phyloP scores from a whole-genome alignment of 805 yeast genomes.

The Lachancea kluyveri region DNA sequence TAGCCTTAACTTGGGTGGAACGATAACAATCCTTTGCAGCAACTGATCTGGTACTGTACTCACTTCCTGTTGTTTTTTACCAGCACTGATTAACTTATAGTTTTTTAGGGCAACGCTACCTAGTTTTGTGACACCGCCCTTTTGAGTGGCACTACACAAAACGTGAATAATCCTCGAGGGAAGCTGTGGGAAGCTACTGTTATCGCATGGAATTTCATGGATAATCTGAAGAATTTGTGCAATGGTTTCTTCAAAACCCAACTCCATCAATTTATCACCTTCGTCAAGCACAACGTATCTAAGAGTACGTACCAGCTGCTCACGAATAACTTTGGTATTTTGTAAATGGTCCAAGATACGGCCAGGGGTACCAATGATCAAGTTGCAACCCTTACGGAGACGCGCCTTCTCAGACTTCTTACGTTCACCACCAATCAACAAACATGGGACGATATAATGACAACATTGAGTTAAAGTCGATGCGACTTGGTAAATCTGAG shows the following conservation, averaged over 20 bases:
- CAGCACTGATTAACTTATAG: conserved; percentile 59
- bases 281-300: conserved; percentile 92
- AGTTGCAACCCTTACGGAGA: conserved; percentile 89
- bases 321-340: conserved; percentile 70
- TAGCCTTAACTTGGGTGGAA: conserved; percentile 86
- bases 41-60: conserved; percentile 84
- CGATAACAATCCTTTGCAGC: conserved; percentile 69
- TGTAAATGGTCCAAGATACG: conserved; percentile 91
- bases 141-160: conserved; percentile 92
- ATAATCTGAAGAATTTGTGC: conserved; percentile 63
- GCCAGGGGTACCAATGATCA: conserved; percentile 97
- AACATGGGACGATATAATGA: conserved; percentile 89
- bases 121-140: conserved; percentile 68
- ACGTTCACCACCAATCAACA: conserved; percentile 97
- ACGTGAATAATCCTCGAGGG: conserved; percentile 72
- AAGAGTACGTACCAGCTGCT: conserved; percentile 48
- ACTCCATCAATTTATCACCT: conserved; percentile 92
- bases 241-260: conserved; percentile 94
- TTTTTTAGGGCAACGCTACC: conserved; percentile 71
- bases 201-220: conserved; percentile 37
- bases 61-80: conserved; percentile 18
- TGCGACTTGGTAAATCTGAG: conserved; percentile 78
- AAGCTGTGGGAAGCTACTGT: conserved; percentile 43
- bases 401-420: conserved; percentile 96
- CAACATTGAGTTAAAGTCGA: conserved; percentile 68